Evolutionary conservation across 306 rosid genomes (phyloP).

Genomic region (Gleditsia sinensis): DNA sequence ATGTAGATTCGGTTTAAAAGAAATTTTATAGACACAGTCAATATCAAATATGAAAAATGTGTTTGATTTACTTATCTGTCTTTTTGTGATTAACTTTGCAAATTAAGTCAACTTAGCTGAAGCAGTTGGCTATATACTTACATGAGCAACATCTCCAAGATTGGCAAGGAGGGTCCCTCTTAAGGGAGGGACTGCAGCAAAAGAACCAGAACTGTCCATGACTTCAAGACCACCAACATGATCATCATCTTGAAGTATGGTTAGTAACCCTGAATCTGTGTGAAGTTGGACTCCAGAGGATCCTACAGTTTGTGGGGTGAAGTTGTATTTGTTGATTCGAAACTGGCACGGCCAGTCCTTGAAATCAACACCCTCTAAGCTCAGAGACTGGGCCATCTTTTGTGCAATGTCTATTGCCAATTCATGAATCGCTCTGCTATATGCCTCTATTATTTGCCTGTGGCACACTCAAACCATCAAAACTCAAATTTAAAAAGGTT

Average conservation of each 20-base stretch:
- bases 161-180: constrained; percentile 43
- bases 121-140: background rate
- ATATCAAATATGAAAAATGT: no score
- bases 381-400: constrained; percentile 43
- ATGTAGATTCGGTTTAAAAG: no score
- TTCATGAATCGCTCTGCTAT: constrained; percentile 38
- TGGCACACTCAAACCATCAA: constrained; percentile 7
- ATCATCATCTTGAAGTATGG: constrained; percentile 63
- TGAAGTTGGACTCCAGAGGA: constrained; percentile 37
- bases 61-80: no score
- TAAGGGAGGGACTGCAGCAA: constrained; percentile 33
- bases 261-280: constrained; percentile 50
- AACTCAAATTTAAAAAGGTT: background rate
- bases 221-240: constrained; percentile 50
- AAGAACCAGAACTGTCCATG: constrained; percentile 37
- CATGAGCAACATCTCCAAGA: constrained; percentile 51
- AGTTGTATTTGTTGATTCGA: constrained; percentile 52
- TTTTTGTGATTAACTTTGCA: no score
- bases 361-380: constrained; percentile 21
- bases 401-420: constrained; percentile 29
- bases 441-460: constrained; percentile 21
- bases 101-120: no score
- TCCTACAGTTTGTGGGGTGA: constrained; percentile 39
- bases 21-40: no score
- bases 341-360: constrained; percentile 48